Conservation (phyloP, 192 early-diverging fungal genomes). For the Podila clonocystis region DNA sequence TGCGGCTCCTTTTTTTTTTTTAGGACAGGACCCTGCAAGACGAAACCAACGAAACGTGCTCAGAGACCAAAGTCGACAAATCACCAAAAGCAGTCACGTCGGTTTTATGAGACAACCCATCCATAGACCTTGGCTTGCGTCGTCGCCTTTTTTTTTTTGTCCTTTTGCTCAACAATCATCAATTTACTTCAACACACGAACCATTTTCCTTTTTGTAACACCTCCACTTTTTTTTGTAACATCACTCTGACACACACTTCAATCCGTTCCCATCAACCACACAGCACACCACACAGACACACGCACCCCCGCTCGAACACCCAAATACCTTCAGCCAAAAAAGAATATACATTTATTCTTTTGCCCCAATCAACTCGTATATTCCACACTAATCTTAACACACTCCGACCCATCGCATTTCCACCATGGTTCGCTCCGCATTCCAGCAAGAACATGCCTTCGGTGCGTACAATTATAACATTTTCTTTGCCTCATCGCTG, state of each 20-base stretch:
- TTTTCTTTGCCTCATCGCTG: not conserved
- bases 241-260: too few relatives aligned
- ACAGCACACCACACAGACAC: too few relatives aligned
- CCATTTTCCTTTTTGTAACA: too few relatives aligned
- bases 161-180: too few relatives aligned
- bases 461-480: slow-evolving; percentile 1
- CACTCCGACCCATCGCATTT: not conserved
- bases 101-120: too few relatives aligned
- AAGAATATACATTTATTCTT: not conserved
- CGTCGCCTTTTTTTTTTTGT: too few relatives aligned
- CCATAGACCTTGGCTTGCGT: too few relatives aligned
- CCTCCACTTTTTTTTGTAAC: too few relatives aligned
- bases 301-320: too few relatives aligned
- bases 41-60: not conserved
- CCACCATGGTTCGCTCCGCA: slow-evolving; percentile 77
- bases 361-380: not conserved
- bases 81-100: not conserved
- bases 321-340: too few relatives aligned
- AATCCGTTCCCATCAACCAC: too few relatives aligned
- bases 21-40: not conserved
- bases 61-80: slow-evolving; percentile 1
- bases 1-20: not conserved
- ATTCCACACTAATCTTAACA: not conserved
- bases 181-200: too few relatives aligned
- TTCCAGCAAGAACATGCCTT: slow-evolving; percentile 98